A percentile compares a stretch with the other conserved stretches of the same genome.
Evolutionary conservation across 2,329 filamentous ascomycete genomes (phyloP).

Genomic region (Pestalotiopsis sp.): DNA sequence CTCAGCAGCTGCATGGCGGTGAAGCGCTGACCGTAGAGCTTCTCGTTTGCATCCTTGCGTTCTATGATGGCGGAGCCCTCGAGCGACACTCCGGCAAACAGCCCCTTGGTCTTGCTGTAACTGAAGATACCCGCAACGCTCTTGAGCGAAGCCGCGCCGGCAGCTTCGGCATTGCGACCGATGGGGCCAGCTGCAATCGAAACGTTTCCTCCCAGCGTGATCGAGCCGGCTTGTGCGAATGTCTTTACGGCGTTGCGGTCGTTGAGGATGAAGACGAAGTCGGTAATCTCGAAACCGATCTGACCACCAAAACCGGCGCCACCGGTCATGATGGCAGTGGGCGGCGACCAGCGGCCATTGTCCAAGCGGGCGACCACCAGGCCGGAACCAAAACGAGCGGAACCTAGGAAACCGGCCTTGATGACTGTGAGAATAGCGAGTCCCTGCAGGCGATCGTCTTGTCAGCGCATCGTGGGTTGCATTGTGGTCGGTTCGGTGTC

Average conservation of each 20-base stretch:
- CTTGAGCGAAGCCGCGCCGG: slow-evolving; percentile 87
- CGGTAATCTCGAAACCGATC: slow-evolving; percentile 84
- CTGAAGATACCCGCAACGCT: slow-evolving; percentile 91
- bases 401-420: slow-evolving; percentile 84
- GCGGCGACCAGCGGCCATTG: slow-evolving; percentile 79
- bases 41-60: slow-evolving; percentile 94
- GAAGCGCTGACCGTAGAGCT: slow-evolving; percentile 82
- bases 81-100: slow-evolving; percentile 93
- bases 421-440: slow-evolving; percentile 84
- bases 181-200: slow-evolving; percentile 93
- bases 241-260: slow-evolving; percentile 86
- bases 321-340: slow-evolving; percentile 76
- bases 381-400: slow-evolving; percentile 78
- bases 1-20: slow-evolving; percentile 81
- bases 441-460: slow-evolving; percentile 45
- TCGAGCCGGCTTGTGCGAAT: slow-evolving; percentile 86
- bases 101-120: slow-evolving; percentile 96
- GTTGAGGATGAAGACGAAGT: slow-evolving; percentile 98
- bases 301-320: slow-evolving; percentile 84
- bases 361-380: slow-evolving; percentile 78
- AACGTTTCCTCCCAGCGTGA: slow-evolving; percentile 94
- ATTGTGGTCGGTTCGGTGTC: background rate
- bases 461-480: background rate
- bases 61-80: slow-evolving; percentile 94
- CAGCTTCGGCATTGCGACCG: slow-evolving; percentile 92